Percentiles rank a stretch among this genome's conserved stretches.
Conservation (phyloP, 148 eudicot genomes). For the Fagopyrum tataricum region DNA sequence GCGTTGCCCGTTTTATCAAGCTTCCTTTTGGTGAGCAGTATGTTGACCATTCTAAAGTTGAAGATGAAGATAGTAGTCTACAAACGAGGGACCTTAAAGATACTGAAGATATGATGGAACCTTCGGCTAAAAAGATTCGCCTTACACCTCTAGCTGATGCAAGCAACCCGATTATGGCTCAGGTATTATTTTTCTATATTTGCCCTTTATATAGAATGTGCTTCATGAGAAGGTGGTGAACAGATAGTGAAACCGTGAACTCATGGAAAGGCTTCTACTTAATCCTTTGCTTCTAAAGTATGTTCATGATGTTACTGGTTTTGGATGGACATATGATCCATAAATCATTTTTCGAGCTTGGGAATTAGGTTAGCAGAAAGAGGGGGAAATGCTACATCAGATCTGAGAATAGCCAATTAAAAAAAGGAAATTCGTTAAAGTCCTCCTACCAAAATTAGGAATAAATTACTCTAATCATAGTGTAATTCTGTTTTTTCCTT, state of each 20-base stretch:
- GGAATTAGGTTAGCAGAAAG: background rate
- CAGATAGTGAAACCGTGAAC: background rate
- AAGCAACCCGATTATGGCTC: constrained; percentile 97
- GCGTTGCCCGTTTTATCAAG: constrained; percentile 75
- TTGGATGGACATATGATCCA: background rate
- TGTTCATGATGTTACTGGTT: background rate
- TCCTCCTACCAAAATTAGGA: too few relatives aligned
- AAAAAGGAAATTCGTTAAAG: too few relatives aligned
- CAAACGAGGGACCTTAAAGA: constrained; percentile 28
- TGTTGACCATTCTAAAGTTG: constrained; percentile 46
- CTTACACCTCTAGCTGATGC: constrained; percentile 86
- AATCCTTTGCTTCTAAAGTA: background rate
- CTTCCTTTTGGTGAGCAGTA: constrained; percentile 94
- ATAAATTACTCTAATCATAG: too few relatives aligned
- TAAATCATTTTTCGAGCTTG: background rate
- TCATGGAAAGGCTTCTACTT: background rate
- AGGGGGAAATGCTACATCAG: background rate
- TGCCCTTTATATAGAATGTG: background rate
- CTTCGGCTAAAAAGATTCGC: constrained; percentile 50
- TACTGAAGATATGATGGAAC: constrained; percentile 28
- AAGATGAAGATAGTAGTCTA: constrained; percentile 29
- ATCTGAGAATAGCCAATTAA: background rate
- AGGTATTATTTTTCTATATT: constrained; percentile 37
- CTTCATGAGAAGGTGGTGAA: background rate
- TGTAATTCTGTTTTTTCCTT: too few relatives aligned